Percentiles rank a stretch among this genome's conserved stretches.
Conservation (phyloP, 352 stramenopile genomes). For the Phytopythium cucurbitacearum region DNA sequence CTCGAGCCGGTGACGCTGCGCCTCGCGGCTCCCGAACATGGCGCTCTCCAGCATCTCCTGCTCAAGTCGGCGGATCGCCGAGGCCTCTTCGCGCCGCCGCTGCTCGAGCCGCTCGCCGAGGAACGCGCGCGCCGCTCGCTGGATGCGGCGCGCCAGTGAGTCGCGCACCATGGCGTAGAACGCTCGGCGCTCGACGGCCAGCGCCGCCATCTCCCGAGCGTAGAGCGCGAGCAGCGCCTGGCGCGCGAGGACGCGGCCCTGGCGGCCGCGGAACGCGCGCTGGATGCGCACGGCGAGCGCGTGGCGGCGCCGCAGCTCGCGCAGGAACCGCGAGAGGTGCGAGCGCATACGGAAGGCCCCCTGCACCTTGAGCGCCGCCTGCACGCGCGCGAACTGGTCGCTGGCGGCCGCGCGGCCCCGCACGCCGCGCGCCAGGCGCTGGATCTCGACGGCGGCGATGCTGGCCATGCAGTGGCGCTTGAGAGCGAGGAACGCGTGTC, state of each 20-base stretch:
- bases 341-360: constrained; percentile 61
- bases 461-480: constrained; percentile 35
- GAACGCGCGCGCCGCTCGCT: constrained; percentile 34
- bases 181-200: constrained; percentile 45
- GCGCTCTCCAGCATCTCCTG: constrained; percentile 38
- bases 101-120: constrained; percentile 16
- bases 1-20: constrained; percentile 30
- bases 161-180: constrained; percentile 35
- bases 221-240: constrained; percentile 40
- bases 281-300: constrained; percentile 54
- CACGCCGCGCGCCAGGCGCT: constrained; percentile 51
- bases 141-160: constrained; percentile 39
- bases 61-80: constrained; percentile 22
- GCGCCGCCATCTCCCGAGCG: constrained; percentile 45
- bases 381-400: constrained; percentile 27
- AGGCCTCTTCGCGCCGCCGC: constrained; percentile 20
- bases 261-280: constrained; percentile 54
- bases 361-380: constrained; percentile 54
- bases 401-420: constrained; percentile 23
- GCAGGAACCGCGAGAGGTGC: constrained; percentile 44
- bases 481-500: constrained; percentile 31
- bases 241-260: constrained; percentile 33
- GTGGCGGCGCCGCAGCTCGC: constrained; percentile 31
- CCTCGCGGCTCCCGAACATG: constrained; percentile 21
- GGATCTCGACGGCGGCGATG: constrained; percentile 60